Conservation (phyloP, 202 grass and related monocot genomes). For the Elaeis oleifera region DNA sequence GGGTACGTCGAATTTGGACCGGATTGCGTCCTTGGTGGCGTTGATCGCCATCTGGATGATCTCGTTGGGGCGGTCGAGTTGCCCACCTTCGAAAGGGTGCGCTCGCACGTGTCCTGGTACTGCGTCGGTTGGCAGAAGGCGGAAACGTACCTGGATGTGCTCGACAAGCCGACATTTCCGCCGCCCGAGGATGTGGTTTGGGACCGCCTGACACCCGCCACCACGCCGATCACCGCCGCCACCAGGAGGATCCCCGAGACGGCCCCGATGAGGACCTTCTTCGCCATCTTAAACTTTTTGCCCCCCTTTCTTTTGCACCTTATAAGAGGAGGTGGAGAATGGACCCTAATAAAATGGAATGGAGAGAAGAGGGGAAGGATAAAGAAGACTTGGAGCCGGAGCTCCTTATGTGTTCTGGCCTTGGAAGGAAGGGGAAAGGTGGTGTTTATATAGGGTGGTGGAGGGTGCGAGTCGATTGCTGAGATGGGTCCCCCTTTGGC, state of each 20-base stretch:
- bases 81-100: slow-evolving; percentile 38
- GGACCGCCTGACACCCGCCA: slow-evolving; percentile 38
- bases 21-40: slow-evolving; percentile 40
- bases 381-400: slow-evolving; percentile 13
- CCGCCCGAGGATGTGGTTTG: neutral
- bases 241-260: slow-evolving; percentile 47
- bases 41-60: slow-evolving; percentile 35
- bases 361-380: neutral
- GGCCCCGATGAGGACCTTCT: slow-evolving; percentile 45
- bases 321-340: too few relatives aligned
- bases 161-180: slow-evolving; percentile 17
- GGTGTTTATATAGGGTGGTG: slow-evolving; percentile 16
- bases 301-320: too few relatives aligned
- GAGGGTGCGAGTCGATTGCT: too few relatives aligned
- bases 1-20: slow-evolving; percentile 24
- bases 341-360: too few relatives aligned
- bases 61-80: slow-evolving; percentile 33
- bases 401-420: slow-evolving; percentile 10
- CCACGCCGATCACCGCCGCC: slow-evolving; percentile 50
- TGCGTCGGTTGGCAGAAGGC: slow-evolving; percentile 51
- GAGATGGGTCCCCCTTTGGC: too few relatives aligned
- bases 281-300: slow-evolving; percentile 34
- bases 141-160: slow-evolving; percentile 40
- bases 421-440: neutral
- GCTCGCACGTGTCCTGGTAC: slow-evolving; percentile 63